Conservation (phyloP, 2,329 filamentous ascomycete genomes). For the Claviceps lovelessii region DNA sequence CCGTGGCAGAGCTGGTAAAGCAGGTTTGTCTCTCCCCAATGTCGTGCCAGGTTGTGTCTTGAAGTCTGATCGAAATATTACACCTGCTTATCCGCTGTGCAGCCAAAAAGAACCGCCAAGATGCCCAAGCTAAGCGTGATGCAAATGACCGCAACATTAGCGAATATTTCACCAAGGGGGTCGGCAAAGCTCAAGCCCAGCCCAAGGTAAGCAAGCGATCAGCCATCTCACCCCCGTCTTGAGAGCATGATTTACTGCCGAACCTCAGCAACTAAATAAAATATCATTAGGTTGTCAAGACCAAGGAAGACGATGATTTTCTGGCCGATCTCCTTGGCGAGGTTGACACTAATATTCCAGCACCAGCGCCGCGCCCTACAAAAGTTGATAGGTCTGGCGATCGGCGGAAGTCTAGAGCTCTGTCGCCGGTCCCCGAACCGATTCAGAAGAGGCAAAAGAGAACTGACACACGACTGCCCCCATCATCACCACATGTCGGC, state of each 20-base stretch:
- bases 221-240: not conserved
- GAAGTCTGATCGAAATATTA: not conserved
- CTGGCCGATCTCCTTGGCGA: slow-evolving; percentile 72
- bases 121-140: slow-evolving; percentile 71
- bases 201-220: slow-evolving; percentile 49
- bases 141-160: slow-evolving; percentile 84
- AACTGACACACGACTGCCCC: slow-evolving; percentile 29
- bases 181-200: slow-evolving; percentile 52
- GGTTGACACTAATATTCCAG: slow-evolving; percentile 61
- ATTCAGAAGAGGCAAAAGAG: slow-evolving; percentile 43
- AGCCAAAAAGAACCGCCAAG: slow-evolving; percentile 80
- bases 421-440: slow-evolving; percentile 56
- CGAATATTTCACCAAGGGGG: slow-evolving; percentile 81
- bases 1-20: slow-evolving; percentile 36
- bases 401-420: slow-evolving; percentile 61
- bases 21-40: slow-evolving; percentile 24
- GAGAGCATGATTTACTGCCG: not conserved
- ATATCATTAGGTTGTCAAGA: slow-evolving; percentile 48
- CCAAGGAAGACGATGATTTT: slow-evolving; percentile 80
- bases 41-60: not conserved
- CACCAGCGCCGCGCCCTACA: slow-evolving; percentile 38
- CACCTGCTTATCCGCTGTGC: not conserved
- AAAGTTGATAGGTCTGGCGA: slow-evolving; percentile 58
- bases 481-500: slow-evolving; percentile 30
- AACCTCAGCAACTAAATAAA: slow-evolving; percentile 1